These are phyloP conservation scores for Fusarium chaquense DNA, from an alignment of 2,329 filamentous ascomycete genomes.

Conservation along the genomic window DNA sequence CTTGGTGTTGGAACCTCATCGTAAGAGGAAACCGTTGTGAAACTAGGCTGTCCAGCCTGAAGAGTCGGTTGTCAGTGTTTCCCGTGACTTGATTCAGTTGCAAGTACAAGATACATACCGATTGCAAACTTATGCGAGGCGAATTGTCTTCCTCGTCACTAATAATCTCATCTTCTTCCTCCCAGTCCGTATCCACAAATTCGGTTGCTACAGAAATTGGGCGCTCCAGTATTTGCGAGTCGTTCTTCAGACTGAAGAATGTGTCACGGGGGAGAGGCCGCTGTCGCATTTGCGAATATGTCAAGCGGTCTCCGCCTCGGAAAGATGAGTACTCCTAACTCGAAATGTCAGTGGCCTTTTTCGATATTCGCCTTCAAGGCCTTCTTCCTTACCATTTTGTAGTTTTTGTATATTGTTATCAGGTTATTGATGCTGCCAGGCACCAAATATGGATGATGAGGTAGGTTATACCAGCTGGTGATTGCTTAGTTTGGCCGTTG, in stretches of 20 bases:
- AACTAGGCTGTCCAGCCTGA: constrained; percentile 78
- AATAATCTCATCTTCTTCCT: constrained; percentile 73
- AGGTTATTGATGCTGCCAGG: constrained; percentile 29
- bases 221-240: constrained; percentile 60
- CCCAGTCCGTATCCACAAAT: constrained; percentile 81
- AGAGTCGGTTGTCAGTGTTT: constrained; percentile 29
- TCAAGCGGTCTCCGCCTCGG: constrained; percentile 53
- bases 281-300: constrained; percentile 65
- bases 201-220: constrained; percentile 80
- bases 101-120: constrained; percentile 65
- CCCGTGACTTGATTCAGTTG: constrained; percentile 2
- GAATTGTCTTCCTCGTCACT: constrained; percentile 74
- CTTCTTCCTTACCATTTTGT: constrained; percentile 53
- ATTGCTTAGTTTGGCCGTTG: constrained; percentile 52
- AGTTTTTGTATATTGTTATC: constrained; percentile 10
- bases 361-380: background rate
- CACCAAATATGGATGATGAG: constrained; percentile 35
- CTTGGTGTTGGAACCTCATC: constrained; percentile 85
- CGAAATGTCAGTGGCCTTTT: constrained; percentile 6
- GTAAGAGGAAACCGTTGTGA: constrained; percentile 88
- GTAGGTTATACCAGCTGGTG: constrained; percentile 33
- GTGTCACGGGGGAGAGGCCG: constrained; percentile 65
- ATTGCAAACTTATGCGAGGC: constrained; percentile 75
- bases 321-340: constrained; percentile 54
- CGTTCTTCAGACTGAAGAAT: constrained; percentile 70